Evolutionary conservation across 129 eudicot species (phyloP), one percentile per base, ranked within the genome.

Genomic region (Arctium lappa): DNA sequence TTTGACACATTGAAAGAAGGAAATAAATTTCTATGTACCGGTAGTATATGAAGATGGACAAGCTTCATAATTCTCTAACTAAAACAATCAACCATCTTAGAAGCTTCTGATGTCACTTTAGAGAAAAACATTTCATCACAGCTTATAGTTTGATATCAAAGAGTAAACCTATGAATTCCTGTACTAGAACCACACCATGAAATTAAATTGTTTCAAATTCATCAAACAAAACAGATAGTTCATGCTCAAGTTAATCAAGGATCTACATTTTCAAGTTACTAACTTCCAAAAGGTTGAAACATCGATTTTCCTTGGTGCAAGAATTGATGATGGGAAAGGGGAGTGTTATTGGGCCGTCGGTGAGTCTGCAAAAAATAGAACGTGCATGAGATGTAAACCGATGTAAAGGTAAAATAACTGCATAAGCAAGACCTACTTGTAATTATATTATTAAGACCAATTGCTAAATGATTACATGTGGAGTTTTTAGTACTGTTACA

Each of bases 41-140:
- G 39, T 15, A 60, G 80, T 78, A 82, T 60, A 80, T 88, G 91
- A 80, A 90, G 84, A 81, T 82, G 86, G 33, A 88, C 82, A 82
- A 90, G 90, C 8, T 85, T 88, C 69, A 80, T 50, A 8, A 88
- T 91, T 77, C 82, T 85, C 2, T 69, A 80, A 56, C 85, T 84
- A 39, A 88, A 80, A 84, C 82, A 79, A 27, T 89, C 89, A 75
- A 74, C 82, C 80, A 90, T 77, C 34, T 76, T 86, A 27, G 91
- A 81, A 84, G 90, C 91, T 83, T 78, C 91, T 62, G 73, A 66
- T 81, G 69, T 86, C 80, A 90, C 74, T 29, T 90, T 90, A 38
- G 86, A 39, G 87, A 90, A 22, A 88, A 82, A 88, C 72, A 78
- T 74, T 82, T 80, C 74, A 56, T 88, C 91, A 70, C 94, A 62